Evolutionary conservation across 2,329 filamentous ascomycete species (phyloP), one percentile per base, ranked within the genome.

Genomic region (Colletotrichum coccodes): DNA sequence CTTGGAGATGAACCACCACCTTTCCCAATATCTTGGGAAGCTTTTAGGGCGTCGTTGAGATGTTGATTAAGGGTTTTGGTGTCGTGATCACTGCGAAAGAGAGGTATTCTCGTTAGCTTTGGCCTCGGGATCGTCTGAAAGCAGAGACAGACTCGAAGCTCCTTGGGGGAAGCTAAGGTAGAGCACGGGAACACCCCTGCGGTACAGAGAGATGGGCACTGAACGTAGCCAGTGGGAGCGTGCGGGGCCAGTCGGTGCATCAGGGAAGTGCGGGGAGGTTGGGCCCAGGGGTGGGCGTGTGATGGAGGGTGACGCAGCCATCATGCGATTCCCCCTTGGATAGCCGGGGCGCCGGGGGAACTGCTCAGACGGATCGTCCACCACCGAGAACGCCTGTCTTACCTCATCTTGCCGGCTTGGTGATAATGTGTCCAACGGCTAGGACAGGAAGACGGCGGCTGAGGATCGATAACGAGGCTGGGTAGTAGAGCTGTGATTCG

Each of bases 101-200:
- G 34, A 56, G 28, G n/a, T 49, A 32, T 60, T 40, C 30, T 46
- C 21, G 67, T 68, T 58, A 70, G 67, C 67, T 70, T 58, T 67
- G 56, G 36, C 42, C 23, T 59, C 30, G 40, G 32, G 56, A 59
- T 58, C 49, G 60, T 52, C 49, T 56, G 52, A 47, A 65, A 60
- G 65, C 53, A 54, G 34, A 56, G 57, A 57, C 63, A 62, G 62
- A 56, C 63, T 68, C 65, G 63, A 70, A 70, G 67, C 67, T 70
- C 61, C 44, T 30, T 9, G 61, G 42, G 65, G 66, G 61, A 16
- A 62, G 66, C 63, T 70, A 68, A 63, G n/a, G 67, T 28, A 70
- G 67, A 63, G 67, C 67, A 70, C 64, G 67, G 67, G 64, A 68
- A 57, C 58, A 70, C 64, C 64, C 63, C 64, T 59, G 56, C 56